Base-by-base conservation (phyloP, 2,329 filamentous ascomycete genomes). In the Incumbomyces lentus region DNA sequence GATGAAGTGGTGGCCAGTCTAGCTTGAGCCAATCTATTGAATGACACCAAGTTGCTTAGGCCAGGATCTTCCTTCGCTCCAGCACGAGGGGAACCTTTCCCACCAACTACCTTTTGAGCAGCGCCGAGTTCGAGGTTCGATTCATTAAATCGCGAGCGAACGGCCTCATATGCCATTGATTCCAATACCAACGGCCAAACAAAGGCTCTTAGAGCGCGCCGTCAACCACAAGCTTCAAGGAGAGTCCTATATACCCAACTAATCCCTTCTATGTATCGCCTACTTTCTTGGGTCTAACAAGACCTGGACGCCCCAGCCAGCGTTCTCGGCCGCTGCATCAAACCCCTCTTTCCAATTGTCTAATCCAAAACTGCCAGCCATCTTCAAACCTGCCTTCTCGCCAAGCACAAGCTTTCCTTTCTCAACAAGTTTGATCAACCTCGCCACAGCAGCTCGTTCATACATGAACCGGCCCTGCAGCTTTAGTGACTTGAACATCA, bases 1-100 rank as follows among this genome's bases (percentile, higher is more conserved):
- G 64, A 71, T 29, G 86, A 93, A 62, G 78, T 92, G 29, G 75
- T 78, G 7, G 68, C 68, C 49, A 64, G 60, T 36, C 46, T 68
- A 42, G 37, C 40, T 10, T 42, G 40, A 42, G 16, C 33, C 8
- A 26, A 8, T 5, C 22, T 26, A 26, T 26, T 26, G 22, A 26
- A 26, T 26, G 22, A 8, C 22, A 26, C n/a, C n/a, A 26, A 26
- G 22, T 26, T 26, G 4, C 22, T 26, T 4, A 5, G 5, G 22
- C 22, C 22, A 26, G 22, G 22, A 26, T 5, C 22, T 26, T 8
- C 8, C 22, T 8, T 4, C 4, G 22, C 22, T 5, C 22, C 5
- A 26, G 22, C 22, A 26, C 22, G 22, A 26, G 8, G 22, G 22
- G 5, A 8, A 5, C 22, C 22, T 8, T 26, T 26, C 4, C 22